phyloP scores from a whole-genome alignment of 495 filamentous ascomycete genomes.

The Aspergillus affinis region DNA sequence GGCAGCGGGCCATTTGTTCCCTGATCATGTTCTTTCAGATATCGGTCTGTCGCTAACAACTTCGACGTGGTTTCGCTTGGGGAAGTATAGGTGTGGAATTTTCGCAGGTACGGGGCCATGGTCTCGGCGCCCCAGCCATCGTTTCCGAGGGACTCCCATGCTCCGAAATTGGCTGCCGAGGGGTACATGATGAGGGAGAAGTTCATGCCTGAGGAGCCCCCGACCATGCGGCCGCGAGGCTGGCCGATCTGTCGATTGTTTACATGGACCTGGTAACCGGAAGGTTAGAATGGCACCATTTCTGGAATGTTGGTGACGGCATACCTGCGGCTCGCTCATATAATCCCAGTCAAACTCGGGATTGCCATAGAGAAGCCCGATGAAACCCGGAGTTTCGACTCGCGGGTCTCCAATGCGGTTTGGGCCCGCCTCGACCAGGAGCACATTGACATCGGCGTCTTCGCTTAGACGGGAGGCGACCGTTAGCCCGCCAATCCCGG shows the following conservation, averaged over 20 bases:
- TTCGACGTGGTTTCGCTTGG: conserved; percentile 15
- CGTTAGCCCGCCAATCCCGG: conserved; percentile 47
- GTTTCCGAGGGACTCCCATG: conserved; percentile 53
- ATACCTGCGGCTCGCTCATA: conserved; percentile 50
- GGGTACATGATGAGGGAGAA: conserved; percentile 23
- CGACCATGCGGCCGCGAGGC: conserved; percentile 52
- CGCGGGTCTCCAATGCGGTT: conserved; percentile 43
- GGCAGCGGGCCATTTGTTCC: conserved; percentile 27
- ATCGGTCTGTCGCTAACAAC: conserved; percentile 14
- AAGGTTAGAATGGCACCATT: conserved; percentile 7
- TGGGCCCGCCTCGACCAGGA: conserved; percentile 54
- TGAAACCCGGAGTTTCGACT: conserved; percentile 44
- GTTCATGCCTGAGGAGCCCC: conserved; percentile 57
- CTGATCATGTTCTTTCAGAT: conserved; percentile 17
- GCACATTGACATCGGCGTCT: conserved; percentile 37
- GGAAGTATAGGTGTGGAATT: conserved; percentile 23
- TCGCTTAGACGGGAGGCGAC: conserved; percentile 50
- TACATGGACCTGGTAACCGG: conserved; percentile 11
- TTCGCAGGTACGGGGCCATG: conserved; percentile 45
- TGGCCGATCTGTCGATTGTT: conserved; percentile 28
- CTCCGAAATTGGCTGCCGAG: conserved; percentile 39
- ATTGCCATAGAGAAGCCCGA: conserved; percentile 42
- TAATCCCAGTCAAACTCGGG: conserved; percentile 57
- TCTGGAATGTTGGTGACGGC: background rate
- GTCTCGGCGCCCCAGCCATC: conserved; percentile 48